Evolutionary conservation across 331 rosid species (phyloP).

Genomic region (Quercus phellos): DNA sequence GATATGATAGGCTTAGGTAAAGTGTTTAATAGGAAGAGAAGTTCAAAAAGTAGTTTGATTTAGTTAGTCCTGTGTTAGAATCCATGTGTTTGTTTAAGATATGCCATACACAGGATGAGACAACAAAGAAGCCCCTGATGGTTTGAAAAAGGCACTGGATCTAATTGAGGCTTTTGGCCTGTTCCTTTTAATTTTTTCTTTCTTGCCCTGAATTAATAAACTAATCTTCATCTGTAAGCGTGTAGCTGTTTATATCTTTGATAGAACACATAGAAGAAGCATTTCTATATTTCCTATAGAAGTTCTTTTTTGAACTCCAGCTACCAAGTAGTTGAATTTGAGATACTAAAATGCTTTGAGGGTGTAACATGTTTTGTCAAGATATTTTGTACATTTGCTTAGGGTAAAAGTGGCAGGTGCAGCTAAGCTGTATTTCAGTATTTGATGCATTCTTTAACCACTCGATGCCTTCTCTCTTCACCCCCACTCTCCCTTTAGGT

Average conservation of each 20-base stretch:
- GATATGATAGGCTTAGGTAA: neutral
- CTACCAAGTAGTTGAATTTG: neutral
- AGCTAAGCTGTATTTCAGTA: neutral
- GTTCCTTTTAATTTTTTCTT: neutral
- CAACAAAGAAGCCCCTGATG: neutral
- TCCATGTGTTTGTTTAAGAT: neutral
- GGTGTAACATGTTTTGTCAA: neutral
- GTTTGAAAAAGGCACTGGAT: neutral
- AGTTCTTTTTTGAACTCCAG: neutral
- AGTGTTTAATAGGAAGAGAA: neutral
- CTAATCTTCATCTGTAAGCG: neutral
- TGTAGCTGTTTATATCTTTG: neutral
- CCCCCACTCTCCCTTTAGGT: neutral
- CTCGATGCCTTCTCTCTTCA: neutral
- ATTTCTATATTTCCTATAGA: neutral
- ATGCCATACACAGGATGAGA: neutral
- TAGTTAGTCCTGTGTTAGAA: neutral
- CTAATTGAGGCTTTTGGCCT: neutral
- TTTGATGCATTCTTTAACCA: neutral
- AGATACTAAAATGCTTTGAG: neutral
- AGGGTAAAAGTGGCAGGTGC: neutral
- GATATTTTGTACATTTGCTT: neutral
- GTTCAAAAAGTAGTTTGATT: neutral
- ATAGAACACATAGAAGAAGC: neutral
- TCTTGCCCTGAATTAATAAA: neutral